Evolutionary conservation across 2,329 filamentous ascomycete genomes (phyloP).

Genomic region (Ramularia endophylla): DNA sequence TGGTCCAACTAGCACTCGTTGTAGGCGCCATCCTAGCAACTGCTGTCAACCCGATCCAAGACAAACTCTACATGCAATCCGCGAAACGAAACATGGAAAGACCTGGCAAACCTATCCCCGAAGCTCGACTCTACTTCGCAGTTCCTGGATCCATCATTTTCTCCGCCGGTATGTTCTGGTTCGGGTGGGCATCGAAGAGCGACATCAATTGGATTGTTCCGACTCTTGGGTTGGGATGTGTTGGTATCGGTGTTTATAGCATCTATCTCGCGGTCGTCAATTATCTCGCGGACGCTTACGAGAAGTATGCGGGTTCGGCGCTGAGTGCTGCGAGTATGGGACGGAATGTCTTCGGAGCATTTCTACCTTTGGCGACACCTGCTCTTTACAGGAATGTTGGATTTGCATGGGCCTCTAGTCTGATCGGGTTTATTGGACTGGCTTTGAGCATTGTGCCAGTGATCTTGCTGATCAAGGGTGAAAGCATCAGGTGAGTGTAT

Average conservation of each 20-base stretch:
- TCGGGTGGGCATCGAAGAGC: slow-evolving; percentile 45
- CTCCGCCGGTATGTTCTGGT: slow-evolving; percentile 41
- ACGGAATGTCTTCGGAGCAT: slow-evolving; percentile 42
- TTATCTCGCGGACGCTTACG: slow-evolving; percentile 45
- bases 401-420: slow-evolving; percentile 41
- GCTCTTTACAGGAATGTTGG: slow-evolving; percentile 41
- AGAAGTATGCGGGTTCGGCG: slow-evolving; percentile 42
- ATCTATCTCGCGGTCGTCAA: slow-evolving; percentile 46
- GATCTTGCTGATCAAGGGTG: slow-evolving; percentile 30
- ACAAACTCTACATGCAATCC: slow-evolving; percentile 36
- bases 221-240: slow-evolving; percentile 43
- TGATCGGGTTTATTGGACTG: slow-evolving; percentile 40
- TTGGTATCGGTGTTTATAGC: slow-evolving; percentile 47
- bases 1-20: slow-evolving; percentile 37
- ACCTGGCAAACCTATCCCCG: slow-evolving; percentile 30
- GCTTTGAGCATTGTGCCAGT: slow-evolving; percentile 38
- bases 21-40: slow-evolving; percentile 38
- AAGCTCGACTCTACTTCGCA: slow-evolving; percentile 38
- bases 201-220: slow-evolving; percentile 40
- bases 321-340: slow-evolving; percentile 40
- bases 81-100: slow-evolving; percentile 24
- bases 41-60: slow-evolving; percentile 30
- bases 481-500: slow-evolving; percentile 17
- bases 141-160: slow-evolving; percentile 40
- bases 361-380: slow-evolving; percentile 41